Base-by-base conservation (phyloP, 768 basidiomycete genomes). In the Kwoniella sp. region DNA sequence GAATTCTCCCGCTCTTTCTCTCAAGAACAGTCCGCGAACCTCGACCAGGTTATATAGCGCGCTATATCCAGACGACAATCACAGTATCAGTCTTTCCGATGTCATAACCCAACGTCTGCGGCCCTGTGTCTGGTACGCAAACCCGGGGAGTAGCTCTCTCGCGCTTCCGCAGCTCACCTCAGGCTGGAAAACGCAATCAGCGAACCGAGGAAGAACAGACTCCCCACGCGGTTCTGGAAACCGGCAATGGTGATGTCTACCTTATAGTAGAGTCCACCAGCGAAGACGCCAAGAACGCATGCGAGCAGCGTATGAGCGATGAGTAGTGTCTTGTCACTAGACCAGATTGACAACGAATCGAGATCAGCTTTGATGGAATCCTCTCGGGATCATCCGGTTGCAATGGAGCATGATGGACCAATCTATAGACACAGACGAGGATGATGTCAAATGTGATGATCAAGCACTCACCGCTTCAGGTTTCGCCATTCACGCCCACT, bases 121-220 rank as follows among this genome's bases (percentile, higher is more conserved):
- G 12, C 41, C 41, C 41, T 11, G 41, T 45, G 41, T 11, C 11
- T n/a, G 48, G 20, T 51, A 20, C 48, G 48, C 48, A 37, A 13
- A 13, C 5, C 13, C 34, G 34, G 34, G n/a, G n/a, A n/a, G 41
- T n/a, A 45, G 41, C n/a, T n/a, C 41, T 45, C 41, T 17, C 17
- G 41, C 41, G 17, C 9, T 9, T n/a, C n/a, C 13, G 20, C 37
- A 29, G 15, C 73, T 60, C 52, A 78, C 76, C 76, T 94, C 48
- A 97, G 82, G 2, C 91, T 86, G 0, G 91, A 92, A 81, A 97
- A 96, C 0, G 94, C 91, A 55, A 96, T 87, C 28, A 97, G 85
- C 15, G 93, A 88, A 34, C 93, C 93, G 73, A 96, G 78, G 87
- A 98, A 98, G 85, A 98, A 96, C 47, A 98, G 81, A 70, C 90